Evolutionary conservation across 176 grass and related monocot genomes (phyloP).

Genomic region (Triticum monococcum): DNA sequence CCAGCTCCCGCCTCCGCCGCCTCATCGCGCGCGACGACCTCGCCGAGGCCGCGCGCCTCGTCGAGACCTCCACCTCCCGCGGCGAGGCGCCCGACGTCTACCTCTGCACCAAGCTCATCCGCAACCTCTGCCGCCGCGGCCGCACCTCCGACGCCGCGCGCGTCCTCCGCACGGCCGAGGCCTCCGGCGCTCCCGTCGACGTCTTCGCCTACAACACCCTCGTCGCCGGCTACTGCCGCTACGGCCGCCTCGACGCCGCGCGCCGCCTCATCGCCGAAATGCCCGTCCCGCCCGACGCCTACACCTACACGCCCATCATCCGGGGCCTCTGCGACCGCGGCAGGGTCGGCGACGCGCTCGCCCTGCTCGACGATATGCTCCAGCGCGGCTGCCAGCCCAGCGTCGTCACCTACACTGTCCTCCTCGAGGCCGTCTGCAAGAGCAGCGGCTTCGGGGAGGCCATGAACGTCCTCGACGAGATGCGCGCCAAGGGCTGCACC

Average conservation of each 20-base stretch:
- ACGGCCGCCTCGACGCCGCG: conserved; percentile 45
- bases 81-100: conserved; percentile 52
- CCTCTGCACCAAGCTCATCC: conserved; percentile 67
- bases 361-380: conserved; percentile 56
- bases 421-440: conserved; percentile 59
- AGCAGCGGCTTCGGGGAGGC: conserved; percentile 53
- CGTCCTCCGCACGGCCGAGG: conserved; percentile 51
- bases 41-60: conserved; percentile 43
- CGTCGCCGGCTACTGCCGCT: conserved; percentile 44
- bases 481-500: conserved; percentile 53
- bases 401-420: conserved; percentile 61
- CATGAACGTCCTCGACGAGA: conserved; percentile 57
- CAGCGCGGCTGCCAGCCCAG: conserved; percentile 51
- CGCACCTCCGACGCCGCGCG: conserved; percentile 56
- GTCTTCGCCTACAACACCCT: conserved; percentile 65
- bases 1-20: conserved; percentile 45
- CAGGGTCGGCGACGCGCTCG: conserved; percentile 46
- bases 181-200: conserved; percentile 32
- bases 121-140: conserved; percentile 57
- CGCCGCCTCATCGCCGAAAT: conserved; percentile 43
- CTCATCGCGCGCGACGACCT: conserved; percentile 57
- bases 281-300: conserved; percentile 60
- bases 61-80: conserved; percentile 38
- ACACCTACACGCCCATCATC: conserved; percentile 73
- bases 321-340: conserved; percentile 54